Conservation (phyloP, 176 grass and related monocot species). For the Bothriochloa decipiens region DNA sequence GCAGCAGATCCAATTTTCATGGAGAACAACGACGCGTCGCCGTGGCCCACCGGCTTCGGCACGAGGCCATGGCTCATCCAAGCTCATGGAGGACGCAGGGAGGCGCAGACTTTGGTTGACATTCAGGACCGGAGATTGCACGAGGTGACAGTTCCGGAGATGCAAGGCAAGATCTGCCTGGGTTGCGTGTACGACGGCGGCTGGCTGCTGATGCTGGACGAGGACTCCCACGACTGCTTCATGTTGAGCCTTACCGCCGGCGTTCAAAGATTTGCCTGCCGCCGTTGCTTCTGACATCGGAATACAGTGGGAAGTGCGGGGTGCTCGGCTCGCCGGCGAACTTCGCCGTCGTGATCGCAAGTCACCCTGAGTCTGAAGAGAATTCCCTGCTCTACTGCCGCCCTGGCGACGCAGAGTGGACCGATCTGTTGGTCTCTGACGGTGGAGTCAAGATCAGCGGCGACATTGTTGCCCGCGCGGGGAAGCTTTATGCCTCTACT, state of each 20-base stretch:
- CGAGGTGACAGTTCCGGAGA: not conserved
- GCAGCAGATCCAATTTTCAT: not conserved
- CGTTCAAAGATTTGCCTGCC: not conserved
- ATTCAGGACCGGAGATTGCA: not conserved
- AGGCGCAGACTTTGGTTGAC: not conserved
- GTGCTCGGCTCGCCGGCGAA: not conserved
- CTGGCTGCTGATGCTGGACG: conserved; percentile 25
- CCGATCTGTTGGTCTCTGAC: not conserved
- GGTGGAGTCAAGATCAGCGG: too few relatives aligned
- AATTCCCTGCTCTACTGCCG: not conserved
- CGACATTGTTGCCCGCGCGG: not conserved
- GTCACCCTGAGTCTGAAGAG: not conserved
- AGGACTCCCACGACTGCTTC: not conserved
- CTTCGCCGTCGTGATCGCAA: not conserved
- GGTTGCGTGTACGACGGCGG: not conserved
- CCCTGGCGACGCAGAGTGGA: not conserved
- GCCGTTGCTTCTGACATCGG: not conserved
- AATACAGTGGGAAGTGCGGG: not conserved
- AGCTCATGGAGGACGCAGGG: not conserved
- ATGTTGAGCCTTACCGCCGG: not conserved
- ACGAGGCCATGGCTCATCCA: conserved; percentile 18
- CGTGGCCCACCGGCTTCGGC: not conserved
- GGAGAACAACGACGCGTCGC: not conserved
- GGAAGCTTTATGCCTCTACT: not conserved
- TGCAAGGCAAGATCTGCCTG: not conserved